Conservation (phyloP, 2,329 filamentous ascomycete species). For the Tolypocladium tundrense region DNA sequence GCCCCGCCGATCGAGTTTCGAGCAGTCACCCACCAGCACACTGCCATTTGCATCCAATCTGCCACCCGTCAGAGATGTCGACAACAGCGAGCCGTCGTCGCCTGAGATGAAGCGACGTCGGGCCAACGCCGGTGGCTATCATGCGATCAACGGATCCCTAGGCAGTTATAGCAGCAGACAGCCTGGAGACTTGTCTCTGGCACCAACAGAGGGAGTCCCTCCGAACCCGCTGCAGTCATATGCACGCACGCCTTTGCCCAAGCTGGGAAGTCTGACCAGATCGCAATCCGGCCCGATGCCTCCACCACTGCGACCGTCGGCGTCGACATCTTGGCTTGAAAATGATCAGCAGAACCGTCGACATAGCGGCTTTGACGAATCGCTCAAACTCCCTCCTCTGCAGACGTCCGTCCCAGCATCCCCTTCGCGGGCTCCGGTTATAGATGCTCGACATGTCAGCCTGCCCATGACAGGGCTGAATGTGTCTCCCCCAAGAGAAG, state of each 20-base stretch:
- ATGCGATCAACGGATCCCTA: slow-evolving; percentile 10
- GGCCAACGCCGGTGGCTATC: slow-evolving; percentile 35
- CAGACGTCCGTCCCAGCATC: slow-evolving; percentile 31
- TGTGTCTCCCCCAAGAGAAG: slow-evolving; percentile 3
- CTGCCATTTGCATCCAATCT: slow-evolving; percentile 12
- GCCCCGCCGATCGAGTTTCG: slow-evolving; percentile 17
- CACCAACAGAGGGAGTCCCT: slow-evolving; percentile 11
- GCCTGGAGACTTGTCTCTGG: slow-evolving; percentile 8
- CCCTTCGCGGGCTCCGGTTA: slow-evolving; percentile 12
- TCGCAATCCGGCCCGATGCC: slow-evolving; percentile 35
- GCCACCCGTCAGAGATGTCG: slow-evolving; percentile 14
- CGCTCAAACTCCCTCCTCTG: slow-evolving; percentile 42
- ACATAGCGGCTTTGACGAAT: slow-evolving; percentile 42
- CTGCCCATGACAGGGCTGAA: slow-evolving; percentile 17
- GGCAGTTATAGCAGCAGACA: slow-evolving; percentile 5
- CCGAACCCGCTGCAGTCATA: slow-evolving; percentile 11
- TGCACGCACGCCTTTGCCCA: slow-evolving; percentile 15
- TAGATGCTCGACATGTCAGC: slow-evolving; percentile 15
- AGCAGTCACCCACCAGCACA: slow-evolving; percentile 12
- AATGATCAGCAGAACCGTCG: slow-evolving; percentile 21
- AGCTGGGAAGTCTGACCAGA: slow-evolving; percentile 18
- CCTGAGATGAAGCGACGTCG: slow-evolving; percentile 54
- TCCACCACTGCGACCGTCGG: slow-evolving; percentile 40
- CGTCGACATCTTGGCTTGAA: slow-evolving; percentile 16
- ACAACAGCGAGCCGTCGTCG: slow-evolving; percentile 29